These are phyloP conservation scores for Fibroporia radiculosa DNA, from an alignment of 768 basidiomycete species.

Conservation along the genomic window DNA sequence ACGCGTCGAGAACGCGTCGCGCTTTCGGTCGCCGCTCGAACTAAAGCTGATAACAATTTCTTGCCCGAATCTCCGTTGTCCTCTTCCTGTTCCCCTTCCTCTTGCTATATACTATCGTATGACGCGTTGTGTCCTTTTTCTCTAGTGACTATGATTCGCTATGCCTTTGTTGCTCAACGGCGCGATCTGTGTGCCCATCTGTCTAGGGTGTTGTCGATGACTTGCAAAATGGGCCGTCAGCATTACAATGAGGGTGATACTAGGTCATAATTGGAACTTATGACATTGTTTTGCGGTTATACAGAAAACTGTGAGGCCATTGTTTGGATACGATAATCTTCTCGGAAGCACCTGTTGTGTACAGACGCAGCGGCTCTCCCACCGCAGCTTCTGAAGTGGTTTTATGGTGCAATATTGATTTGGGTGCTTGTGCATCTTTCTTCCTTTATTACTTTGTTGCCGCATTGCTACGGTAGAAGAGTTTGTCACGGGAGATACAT, in stretches of 20 bases:
- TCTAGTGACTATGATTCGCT: not conserved
- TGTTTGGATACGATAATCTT: not conserved
- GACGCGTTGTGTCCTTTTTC: not conserved
- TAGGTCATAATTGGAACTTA: too few relatives aligned
- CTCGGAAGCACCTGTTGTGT: constrained; percentile 24
- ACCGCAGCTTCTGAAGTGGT: constrained; percentile 30
- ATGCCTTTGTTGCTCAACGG: too few relatives aligned
- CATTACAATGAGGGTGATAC: too few relatives aligned
- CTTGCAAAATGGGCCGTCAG: too few relatives aligned
- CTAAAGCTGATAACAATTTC: not conserved
- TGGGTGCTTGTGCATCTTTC: constrained; percentile 4
- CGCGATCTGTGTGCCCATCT: too few relatives aligned
- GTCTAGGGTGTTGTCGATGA: too few relatives aligned
- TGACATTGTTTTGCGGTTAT: too few relatives aligned
- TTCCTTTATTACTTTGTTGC: constrained; percentile 23
- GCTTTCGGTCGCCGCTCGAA: constrained; percentile 10
- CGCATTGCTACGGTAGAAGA: constrained; percentile 13
- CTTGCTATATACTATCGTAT: not conserved
- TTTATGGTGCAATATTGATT: constrained; percentile 25
- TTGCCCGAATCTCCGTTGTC: not conserved
- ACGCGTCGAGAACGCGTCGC: constrained; percentile 14
- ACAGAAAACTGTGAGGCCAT: too few relatives aligned
- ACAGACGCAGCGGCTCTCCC: constrained; percentile 26
- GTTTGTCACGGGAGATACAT: constrained; percentile 26
- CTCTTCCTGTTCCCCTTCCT: too few relatives aligned